phyloP scores from a whole-genome alignment of 208 protist species.

The Leishmania tarentolae region DNA sequence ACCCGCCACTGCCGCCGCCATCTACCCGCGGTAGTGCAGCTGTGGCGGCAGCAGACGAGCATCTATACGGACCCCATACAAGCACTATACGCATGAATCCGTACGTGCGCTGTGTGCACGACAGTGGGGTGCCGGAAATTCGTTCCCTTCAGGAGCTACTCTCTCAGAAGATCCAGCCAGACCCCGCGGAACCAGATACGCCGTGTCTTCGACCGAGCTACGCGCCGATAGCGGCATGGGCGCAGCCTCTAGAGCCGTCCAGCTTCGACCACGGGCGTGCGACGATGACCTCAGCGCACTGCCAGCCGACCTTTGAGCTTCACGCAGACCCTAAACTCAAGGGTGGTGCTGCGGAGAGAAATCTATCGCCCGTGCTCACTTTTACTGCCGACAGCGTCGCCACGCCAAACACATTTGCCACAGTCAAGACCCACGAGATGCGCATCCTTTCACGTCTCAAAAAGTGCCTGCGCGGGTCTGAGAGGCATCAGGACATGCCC shows the following conservation, averaged over 20 bases:
- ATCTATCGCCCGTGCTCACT: constrained; percentile 15
- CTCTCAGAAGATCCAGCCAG: constrained; percentile 14
- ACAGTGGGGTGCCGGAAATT: constrained; percentile 40
- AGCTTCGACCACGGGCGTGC: background rate
- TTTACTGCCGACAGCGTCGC: constrained; percentile 63
- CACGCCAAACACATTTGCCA: constrained; percentile 69
- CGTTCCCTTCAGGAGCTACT: constrained; percentile 62
- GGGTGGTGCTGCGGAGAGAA: background rate
- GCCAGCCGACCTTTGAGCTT: background rate
- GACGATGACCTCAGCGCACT: background rate
- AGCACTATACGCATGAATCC: constrained; percentile 56
- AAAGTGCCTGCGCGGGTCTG: constrained; percentile 22
- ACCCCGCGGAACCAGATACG: constrained; percentile 51
- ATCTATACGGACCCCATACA: constrained; percentile 18
- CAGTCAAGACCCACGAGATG: constrained; percentile 40
- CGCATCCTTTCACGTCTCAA: constrained; percentile 30
- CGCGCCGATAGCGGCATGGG: background rate
- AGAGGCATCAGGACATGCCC: constrained; percentile 26
- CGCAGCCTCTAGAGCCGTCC: constrained; percentile 10
- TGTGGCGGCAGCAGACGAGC: background rate
- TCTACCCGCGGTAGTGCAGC: background rate
- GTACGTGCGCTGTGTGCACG: constrained; percentile 63
- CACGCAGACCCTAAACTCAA: background rate
- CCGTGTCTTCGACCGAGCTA: constrained; percentile 43
- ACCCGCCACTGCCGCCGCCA: background rate